Base-by-base conservation (phyloP, 208 protist genomes). In the Angomonas ambiguus region DNA sequence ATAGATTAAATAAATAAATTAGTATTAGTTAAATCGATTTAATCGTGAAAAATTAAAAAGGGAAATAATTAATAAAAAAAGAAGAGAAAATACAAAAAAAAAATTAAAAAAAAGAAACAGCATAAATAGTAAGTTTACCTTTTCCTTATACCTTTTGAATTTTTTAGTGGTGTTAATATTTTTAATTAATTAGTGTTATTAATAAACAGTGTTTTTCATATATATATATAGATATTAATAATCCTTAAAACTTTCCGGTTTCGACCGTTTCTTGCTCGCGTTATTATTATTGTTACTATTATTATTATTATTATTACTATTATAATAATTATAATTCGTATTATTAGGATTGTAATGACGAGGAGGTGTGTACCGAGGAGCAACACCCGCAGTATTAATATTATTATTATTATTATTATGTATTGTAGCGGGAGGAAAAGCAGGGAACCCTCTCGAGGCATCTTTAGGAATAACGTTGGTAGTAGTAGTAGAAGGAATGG, bases 41-140 rank as follows among this genome's bases (percentile, higher is more conserved):
- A 10, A 48, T 24, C 1, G 27, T 18, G 60, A 72, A 31, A 4
- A 25, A 6, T 6, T 38, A 28, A 35, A 41, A 65, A 8, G 45
- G 27, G 3, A 59, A 41, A 25, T 10, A 27, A 51, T 18, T 25
- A 32, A 18, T 10, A 8, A 51, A 10, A 65, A 18, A 5, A 62
- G 28, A 38, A 57, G 58, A 25, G 28, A 27, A 65, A 59, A 59
- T 16, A 67, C 5, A 62, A 35, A 67, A 51, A 31, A 72, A 72
- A 72, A 67, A 66, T 22, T 45, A 67, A 48, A 72, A 71, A 3
- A 11, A 2, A 67, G 27, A 62, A 30, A 35, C 5, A 22, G 31
- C 2, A 8, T 6, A 1, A 48, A 30, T 6, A 61, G 30, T 32
- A 48, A 22, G 33, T 62, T 42, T 61, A 13, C 8, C 6, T 61